Percentiles rank a stretch among this genome's conserved stretches.
phyloP scores from a whole-genome alignment of 108 stramenopile genomes.

The Phaeodactylum tricornutum region DNA sequence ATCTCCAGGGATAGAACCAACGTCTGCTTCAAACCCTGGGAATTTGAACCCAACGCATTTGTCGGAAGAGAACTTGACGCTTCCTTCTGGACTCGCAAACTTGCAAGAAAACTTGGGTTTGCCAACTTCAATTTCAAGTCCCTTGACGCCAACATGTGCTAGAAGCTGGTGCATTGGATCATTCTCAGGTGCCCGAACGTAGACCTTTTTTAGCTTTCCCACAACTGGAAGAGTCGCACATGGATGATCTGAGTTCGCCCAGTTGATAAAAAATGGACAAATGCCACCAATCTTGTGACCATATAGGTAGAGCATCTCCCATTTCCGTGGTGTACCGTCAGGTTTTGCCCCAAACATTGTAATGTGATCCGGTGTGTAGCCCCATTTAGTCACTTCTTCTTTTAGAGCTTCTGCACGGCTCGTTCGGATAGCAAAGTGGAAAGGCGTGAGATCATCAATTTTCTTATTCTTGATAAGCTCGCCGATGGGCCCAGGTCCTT shows the following conservation, averaged over 20 bases:
- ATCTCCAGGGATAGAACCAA: slow-evolving; percentile 10
- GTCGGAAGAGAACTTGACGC: slow-evolving; percentile 31
- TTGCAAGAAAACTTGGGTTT: slow-evolving; percentile 29
- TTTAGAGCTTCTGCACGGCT: slow-evolving; percentile 28
- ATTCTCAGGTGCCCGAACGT: slow-evolving; percentile 26
- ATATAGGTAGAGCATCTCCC: slow-evolving; percentile 44
- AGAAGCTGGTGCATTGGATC: slow-evolving; percentile 36
- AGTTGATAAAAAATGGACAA: slow-evolving; percentile 42
- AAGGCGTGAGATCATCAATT: slow-evolving; percentile 30
- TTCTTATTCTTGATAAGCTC: slow-evolving; percentile 18
- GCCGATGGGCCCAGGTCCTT: slow-evolving; percentile 39
- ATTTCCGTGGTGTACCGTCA: slow-evolving; percentile 39
- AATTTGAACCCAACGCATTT: slow-evolving; percentile 30
- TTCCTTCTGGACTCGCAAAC: slow-evolving; percentile 39
- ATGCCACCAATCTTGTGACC: slow-evolving; percentile 43
- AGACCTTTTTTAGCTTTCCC: slow-evolving; percentile 25
- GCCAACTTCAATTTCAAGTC: slow-evolving; percentile 27
- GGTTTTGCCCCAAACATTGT: slow-evolving; percentile 39
- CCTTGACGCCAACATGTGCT: slow-evolving; percentile 10
- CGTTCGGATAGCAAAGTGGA: slow-evolving; percentile 38
- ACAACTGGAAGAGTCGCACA: slow-evolving; percentile 31
- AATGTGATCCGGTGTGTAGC: slow-evolving; percentile 43
- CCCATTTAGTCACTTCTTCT: slow-evolving; percentile 30
- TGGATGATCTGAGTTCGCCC: slow-evolving; percentile 40
- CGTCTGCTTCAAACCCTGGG: slow-evolving; percentile 39